Base-by-base conservation (phyloP, 2,329 filamentous ascomycete genomes). In the Didymella sp. region DNA sequence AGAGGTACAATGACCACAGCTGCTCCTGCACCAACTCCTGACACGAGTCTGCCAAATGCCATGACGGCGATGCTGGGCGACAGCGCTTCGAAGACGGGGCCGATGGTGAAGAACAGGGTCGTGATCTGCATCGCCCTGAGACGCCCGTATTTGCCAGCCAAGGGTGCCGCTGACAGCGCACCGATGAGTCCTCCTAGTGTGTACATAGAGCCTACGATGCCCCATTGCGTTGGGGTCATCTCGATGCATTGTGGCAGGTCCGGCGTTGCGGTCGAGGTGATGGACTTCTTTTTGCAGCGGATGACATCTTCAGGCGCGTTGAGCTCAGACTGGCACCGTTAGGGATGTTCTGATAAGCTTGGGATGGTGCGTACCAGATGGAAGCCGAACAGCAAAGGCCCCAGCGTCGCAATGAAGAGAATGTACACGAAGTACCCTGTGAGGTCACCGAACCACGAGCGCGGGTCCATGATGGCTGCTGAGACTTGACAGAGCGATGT, bases 281-380 rank as follows among this genome's bases (percentile, higher is more conserved):
- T 81, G 37, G 80, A 79, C 64, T 85, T 83, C 63, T 86, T 87
- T 66, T 86, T 87, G 80, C 95, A 98, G 55, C 91, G 96, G 69
- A 99, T 89, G 70, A 96, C 91, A 81, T 93, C 89, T 83, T 97
- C 89, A 8, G 95, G 95, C 8, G 94, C 92, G 76, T 99, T 99
- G 61, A 99, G 85, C 76, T 98, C 95, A 67, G 92, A 91, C 93
- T 94, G 69, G 15, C 3, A 2, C 6, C n/a, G 35, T 53, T 6
- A 53, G 44, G 19, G 11, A 12, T 12, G 49, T 27, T 9, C 13
- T 38, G 27, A 19, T 27, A 56, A n/a, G 9, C 40, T 24, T 46
- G 8, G 28, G 27, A 17, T 52, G 33, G 41, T 27, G 70, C 62
- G 71, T 84, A 95, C 92, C 74, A 98, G 78, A 77, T 98, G 94